A percentile compares a stretch with the other conserved stretches of the same genome.
Evolutionary conservation across 1,284 basidiomycete species (phyloP).

Genomic region (Tetrapyrgos nigripes): DNA sequence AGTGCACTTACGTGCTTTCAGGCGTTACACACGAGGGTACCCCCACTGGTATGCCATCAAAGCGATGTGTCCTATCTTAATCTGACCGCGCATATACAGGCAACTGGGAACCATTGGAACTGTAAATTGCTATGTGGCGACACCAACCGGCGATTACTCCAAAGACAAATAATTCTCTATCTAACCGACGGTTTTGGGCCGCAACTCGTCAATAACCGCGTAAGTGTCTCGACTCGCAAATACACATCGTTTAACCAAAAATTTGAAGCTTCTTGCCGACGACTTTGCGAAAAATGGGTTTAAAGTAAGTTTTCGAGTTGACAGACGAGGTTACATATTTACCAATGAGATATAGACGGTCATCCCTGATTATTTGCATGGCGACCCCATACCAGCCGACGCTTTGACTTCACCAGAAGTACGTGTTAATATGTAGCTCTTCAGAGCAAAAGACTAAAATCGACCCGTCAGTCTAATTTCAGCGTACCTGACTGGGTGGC

Average conservation of each 20-base stretch:
- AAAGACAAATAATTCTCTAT: neutral
- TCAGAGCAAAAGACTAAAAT: neutral
- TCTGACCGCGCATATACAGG: neutral
- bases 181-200: neutral
- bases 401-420: constrained; percentile 41
- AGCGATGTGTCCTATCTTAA: neutral
- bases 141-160: neutral
- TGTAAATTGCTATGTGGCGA: neutral
- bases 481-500: constrained; percentile 56
- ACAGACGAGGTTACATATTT: no score
- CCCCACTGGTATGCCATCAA: constrained; percentile 7
- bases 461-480: constrained; percentile 34
- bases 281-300: neutral
- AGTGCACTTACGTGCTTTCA: constrained; percentile 20
- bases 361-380: constrained; percentile 58
- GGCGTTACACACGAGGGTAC: constrained; percentile 64
- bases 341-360: neutral
- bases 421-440: constrained; percentile 19
- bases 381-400: constrained; percentile 56
- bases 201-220: neutral
- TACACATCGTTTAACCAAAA: neutral
- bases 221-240: neutral
- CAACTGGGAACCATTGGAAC: neutral
- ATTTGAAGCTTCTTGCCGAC: neutral
- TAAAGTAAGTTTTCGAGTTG: neutral